These are phyloP conservation scores for Colletotrichum melonis DNA, from an alignment of 2,329 filamentous ascomycete species.

Conservation along the genomic window DNA sequence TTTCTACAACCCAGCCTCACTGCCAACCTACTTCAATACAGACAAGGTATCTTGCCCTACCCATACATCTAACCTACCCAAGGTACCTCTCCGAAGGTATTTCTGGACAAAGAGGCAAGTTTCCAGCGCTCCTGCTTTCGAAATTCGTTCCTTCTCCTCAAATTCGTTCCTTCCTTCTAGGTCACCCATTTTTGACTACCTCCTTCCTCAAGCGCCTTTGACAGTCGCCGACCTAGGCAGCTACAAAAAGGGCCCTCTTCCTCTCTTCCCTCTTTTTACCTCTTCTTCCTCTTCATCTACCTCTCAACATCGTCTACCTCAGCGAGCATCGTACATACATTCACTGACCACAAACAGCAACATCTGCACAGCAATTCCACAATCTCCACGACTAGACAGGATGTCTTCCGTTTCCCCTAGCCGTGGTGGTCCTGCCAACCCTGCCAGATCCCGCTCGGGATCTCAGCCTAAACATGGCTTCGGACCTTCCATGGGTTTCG, in stretches of 20 bases:
- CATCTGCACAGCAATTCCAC: background rate
- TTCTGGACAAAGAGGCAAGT: background rate
- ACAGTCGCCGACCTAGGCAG: background rate
- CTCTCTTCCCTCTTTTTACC: background rate
- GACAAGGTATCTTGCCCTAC: background rate
- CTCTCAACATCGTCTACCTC: background rate
- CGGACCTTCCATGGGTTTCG: slow-evolving; percentile 49
- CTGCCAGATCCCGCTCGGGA: slow-evolving; percentile 6
- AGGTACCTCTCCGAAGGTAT: too few relatives aligned
- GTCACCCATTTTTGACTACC: background rate
- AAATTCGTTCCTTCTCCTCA: background rate
- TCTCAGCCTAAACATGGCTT: slow-evolving; percentile 23
- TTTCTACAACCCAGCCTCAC: background rate
- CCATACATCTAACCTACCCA: background rate
- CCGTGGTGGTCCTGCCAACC: slow-evolving; percentile 3
- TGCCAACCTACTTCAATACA: background rate
- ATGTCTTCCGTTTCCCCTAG: slow-evolving; percentile 14
- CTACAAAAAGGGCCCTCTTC: background rate
- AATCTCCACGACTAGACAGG: background rate
- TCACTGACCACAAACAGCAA: background rate
- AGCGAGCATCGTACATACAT: background rate
- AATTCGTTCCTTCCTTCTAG: background rate
- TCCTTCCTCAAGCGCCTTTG: background rate
- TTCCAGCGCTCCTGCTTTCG: too few relatives aligned
- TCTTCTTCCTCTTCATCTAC: background rate